Evolutionary conservation across 495 filamentous ascomycete genomes (phyloP), one percentile per base, ranked within the genome.

Genomic region (Achaetomiella virescens): DNA sequence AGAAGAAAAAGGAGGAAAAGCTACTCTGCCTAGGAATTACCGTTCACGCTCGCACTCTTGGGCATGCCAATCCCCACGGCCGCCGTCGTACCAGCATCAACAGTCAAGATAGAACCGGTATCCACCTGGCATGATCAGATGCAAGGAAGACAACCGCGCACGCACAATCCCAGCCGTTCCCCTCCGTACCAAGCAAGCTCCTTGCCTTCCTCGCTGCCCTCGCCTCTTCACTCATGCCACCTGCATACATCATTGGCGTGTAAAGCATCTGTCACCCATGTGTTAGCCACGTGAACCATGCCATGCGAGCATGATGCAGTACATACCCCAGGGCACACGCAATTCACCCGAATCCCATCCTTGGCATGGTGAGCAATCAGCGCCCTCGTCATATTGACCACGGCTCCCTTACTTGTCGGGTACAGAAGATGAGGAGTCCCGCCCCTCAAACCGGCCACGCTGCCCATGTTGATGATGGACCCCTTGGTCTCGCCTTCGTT

Each of bases 371-470:
- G 78, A 0, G 76, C 78, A 3, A 79, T 79, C 80, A 82, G 82
- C 6, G 78, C 78, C 15, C 80, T 60, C 10, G 80, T 83, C 77
- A 84, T 76, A 43, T 83, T 78, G 0, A 83, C 70, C 8, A 83
- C 70, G 0, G 81, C 81, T 0, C 81, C 82, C 57, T 85, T 84
- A 48, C 70, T 76, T 15, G 81, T 84, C 21, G 81, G 81, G 66
- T 85, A 85, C 9, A 84, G 64, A 2, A 85, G 55, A 68, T 79
- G 72, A 3, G 80, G 81, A 18, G 79, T 82, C 6, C 81, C 81
- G 1, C 81, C 82, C 52, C 72, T 71, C 40, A 81, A 48, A 0
- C 82, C 81, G 4, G 80, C 79, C 14, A 84, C 80, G 44, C 70
- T 75, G 4, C 76, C 75, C 67, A 84, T 78, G 58, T 84, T 84